Base-by-base conservation (phyloP, 805 yeast genomes). In the Jamesozyma piceae region DNA sequence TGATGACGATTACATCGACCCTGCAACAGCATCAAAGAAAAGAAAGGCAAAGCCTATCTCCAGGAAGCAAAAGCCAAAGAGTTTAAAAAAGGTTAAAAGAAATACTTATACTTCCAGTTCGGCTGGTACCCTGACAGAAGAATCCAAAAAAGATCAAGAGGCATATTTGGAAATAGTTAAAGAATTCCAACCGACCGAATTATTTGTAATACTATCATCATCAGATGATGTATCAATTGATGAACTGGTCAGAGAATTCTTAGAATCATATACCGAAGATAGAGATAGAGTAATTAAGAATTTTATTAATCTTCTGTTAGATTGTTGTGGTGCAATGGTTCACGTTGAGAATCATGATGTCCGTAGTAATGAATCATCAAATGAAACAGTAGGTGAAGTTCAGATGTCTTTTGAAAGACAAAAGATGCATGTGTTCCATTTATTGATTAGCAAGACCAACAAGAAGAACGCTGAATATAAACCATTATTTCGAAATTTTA, bases 321-420 rank as follows among this genome's bases (percentile, higher is more conserved):
- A 88, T 45, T 67, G 79, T 38, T 77, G 85, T 56, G 95, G 95
- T 0, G 80, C 88, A 39, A 69, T 76, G 18, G 68, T 77, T 2
- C 74, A 73, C 21, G 74, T 85, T 9, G 80, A 79, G 45, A 75
- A 77, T 22, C 95, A 89, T 58, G 96, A 88, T 57, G 78, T 86
- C 39, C 68, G 67, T 20, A 80, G 78, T 52, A 67, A 74, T 41
- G 88, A 82, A 34, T 75, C 84, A 6, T 83, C 92, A 0, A 66
- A 73, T 14, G 82, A 80, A 29, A 84, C 95, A 0, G 74, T 85
- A 9, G 77, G 73, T 3, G 95, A 86, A 58, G 62, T 88, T 22
- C 82, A 83, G 47, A 66, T 75, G 17, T 63, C 74, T 36, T 83
- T 84, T 50, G 67, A 72, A 42, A 65, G 67, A 13, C 89, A 83